Conservation (phyloP, 225 moss, liverwort and hornwort species). For the Antitrichia curtipendula region DNA sequence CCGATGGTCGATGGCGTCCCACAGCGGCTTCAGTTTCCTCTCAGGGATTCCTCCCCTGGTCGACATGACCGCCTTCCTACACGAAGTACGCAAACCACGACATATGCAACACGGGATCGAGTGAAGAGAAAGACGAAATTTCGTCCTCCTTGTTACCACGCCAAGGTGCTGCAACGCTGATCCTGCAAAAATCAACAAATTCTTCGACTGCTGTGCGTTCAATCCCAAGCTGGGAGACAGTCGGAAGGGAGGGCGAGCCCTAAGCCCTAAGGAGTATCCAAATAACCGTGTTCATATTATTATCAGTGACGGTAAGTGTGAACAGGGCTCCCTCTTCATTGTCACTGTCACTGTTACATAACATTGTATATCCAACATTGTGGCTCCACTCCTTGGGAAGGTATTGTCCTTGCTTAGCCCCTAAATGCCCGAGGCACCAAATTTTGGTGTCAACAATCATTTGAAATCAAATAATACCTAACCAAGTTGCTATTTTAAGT, state of each 20-base stretch:
- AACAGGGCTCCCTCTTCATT: not conserved
- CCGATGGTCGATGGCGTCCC: conserved; percentile 98
- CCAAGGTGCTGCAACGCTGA: not conserved
- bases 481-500: too few species aligned
- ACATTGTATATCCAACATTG: too few species aligned
- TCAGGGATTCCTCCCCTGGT: conserved; percentile 66
- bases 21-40: conserved; percentile 87
- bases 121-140: not conserved
- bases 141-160: not conserved
- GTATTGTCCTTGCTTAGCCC: too few species aligned
- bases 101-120: not conserved
- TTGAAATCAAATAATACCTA: too few species aligned
- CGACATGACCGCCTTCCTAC: conserved; percentile 20
- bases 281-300: not conserved
- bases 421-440: too few species aligned
- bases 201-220: not conserved
- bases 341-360: too few species aligned
- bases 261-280: not conserved
- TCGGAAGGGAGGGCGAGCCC: not conserved
- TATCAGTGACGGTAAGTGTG: not conserved
- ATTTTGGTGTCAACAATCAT: too few species aligned
- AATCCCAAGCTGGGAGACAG: not conserved
- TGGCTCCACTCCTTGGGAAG: too few species aligned
- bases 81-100: not conserved
- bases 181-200: not conserved